phyloP scores from a whole-genome alignment of 1,284 basidiomycete species.

The Ustilago tritici region DNA sequence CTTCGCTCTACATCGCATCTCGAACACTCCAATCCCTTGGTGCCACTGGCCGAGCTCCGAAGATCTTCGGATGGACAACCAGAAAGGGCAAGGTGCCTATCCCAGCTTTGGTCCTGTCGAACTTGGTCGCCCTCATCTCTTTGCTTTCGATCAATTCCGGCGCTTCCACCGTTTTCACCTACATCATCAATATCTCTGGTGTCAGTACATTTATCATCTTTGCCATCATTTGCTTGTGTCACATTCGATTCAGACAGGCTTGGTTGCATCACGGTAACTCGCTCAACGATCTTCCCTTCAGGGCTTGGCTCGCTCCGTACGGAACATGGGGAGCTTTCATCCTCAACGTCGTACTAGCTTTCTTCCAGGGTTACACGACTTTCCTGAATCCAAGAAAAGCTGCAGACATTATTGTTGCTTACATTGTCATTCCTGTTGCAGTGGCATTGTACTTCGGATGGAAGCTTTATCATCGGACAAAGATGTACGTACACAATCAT shows the following conservation, averaged over 20 bases:
- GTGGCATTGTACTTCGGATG: conserved; percentile 79
- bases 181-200: conserved; percentile 51
- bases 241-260: conserved; percentile 55
- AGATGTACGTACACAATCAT: conserved; percentile 10
- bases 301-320: conserved; percentile 40
- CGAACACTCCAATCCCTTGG: conserved; percentile 53
- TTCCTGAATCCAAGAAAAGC: conserved; percentile 47
- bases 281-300: conserved; percentile 47
- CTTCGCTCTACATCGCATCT: conserved; percentile 57
- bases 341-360: conserved; percentile 47
- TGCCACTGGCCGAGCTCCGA: conserved; percentile 48
- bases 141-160: conserved; percentile 45
- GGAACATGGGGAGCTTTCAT: conserved; percentile 37
- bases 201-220: conserved; percentile 53
- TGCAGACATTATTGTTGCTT: conserved; percentile 83
- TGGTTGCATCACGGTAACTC: conserved; percentile 43
- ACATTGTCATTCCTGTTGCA: conserved; percentile 80
- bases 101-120: conserved; percentile 46
- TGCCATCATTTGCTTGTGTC: conserved; percentile 47
- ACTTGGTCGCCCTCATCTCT: conserved; percentile 46
- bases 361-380: conserved; percentile 56
- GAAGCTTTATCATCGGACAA: conserved; percentile 73
- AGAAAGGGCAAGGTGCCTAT: conserved; percentile 43
- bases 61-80: conserved; percentile 44
- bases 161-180: conserved; percentile 43